phyloP scores from a whole-genome alignment of 495 filamentous ascomycete species.

The Penicillium silybi region DNA sequence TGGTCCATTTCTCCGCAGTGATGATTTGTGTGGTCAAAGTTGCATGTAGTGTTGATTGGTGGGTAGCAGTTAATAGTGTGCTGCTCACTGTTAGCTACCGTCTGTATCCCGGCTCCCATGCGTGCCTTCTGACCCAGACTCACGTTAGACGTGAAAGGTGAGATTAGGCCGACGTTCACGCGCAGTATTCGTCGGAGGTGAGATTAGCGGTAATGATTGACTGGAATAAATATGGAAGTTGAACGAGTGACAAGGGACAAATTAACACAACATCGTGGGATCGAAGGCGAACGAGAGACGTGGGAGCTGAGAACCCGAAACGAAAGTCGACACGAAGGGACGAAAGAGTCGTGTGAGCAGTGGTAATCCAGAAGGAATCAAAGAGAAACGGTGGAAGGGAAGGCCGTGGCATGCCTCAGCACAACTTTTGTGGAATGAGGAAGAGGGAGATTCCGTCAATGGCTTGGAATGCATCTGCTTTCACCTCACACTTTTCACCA shows the following conservation, averaged over 20 bases:
- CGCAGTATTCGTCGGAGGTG: neutral
- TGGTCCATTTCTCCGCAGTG: constrained; percentile 12
- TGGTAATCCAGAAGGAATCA: neutral
- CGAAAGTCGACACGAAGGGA: constrained; percentile 3
- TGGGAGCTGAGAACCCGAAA: constrained; percentile 12
- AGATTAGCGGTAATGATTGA: constrained; percentile 9
- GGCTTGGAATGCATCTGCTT: constrained; percentile 8
- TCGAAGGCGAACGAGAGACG: constrained; percentile 7
- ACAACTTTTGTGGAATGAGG: constrained; percentile 15
- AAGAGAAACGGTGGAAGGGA: constrained; percentile 5
- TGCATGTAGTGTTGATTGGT: neutral
- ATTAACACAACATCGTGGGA: constrained; percentile 10
- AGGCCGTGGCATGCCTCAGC: constrained; percentile 15
- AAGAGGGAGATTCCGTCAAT: constrained; percentile 5
- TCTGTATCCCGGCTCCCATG: neutral
- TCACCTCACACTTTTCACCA: neutral
- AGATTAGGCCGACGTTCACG: constrained; percentile 1
- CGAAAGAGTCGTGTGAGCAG: neutral
- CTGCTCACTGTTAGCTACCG: neutral
- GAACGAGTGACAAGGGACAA: constrained; percentile 15
- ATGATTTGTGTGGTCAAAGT: neutral
- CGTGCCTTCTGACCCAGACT: neutral
- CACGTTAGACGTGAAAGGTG: neutral
- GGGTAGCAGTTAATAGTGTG: neutral
- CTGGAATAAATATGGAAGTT: constrained; percentile 1